Base-by-base conservation (phyloP, 257 asterid genomes). In the Plantago major region DNA sequence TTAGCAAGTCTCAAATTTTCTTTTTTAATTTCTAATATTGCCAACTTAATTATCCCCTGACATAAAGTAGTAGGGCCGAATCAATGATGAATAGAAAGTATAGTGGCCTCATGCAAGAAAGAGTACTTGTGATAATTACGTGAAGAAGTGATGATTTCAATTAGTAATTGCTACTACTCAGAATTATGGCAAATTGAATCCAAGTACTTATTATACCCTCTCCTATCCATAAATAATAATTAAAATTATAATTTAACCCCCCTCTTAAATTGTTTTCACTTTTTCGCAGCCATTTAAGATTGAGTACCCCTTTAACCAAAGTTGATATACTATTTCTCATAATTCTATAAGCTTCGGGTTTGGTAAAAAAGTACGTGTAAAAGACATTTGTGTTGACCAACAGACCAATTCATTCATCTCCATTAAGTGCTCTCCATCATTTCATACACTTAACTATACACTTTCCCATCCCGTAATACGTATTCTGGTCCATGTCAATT, bases 331-430 rank as follows among this genome's bases (percentile, higher is more conserved):
- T 22, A 58, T 57, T 43, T 60, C 42, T 84, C 47, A 74, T 81
- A 84, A 85, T 79, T 82, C 68, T 64, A 58, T 51, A 70, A 61
- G 81, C 71, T 55, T 65, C 78, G 74, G 60, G 60, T 19, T 58
- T 17, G 73, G 64, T 56, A 11, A 19, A 79, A 22, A 74, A 81
- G 78, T 79, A 71, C 37, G 77, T 72, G 79, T 58, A 68, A 71
- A 78, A 77, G 86, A 73, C 64, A 81, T 83, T 79, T 66, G 75
- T 60, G 71, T 76, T 74, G 75, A 73, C 76, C 82, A 73, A 10
- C 72, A 58, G 59, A 26, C 38, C 76, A 72, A 79, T 78, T 74
- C 70, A 78, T 74, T 77, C 72, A 48, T 54, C 55, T 49, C 65
- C 58, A 66, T 67, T 62, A 76, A 81, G 26, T 22, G 26, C 26